Evolutionary conservation across 768 basidiomycete species (phyloP).

Genomic region (Kwoniella sp.): DNA sequence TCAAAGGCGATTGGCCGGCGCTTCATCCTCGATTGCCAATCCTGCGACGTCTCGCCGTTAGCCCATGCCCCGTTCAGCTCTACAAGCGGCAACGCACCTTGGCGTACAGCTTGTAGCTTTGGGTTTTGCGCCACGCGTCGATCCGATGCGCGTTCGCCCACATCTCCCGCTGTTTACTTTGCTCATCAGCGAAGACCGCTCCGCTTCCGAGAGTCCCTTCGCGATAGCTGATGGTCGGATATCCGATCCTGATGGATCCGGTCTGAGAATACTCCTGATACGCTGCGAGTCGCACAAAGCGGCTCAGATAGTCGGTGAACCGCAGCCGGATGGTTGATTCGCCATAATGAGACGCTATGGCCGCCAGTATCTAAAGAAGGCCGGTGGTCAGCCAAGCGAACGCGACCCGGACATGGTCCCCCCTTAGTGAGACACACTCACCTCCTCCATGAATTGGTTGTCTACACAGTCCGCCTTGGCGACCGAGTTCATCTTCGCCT

Average conservation of each 20-base stretch:
- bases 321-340: slow-evolving; percentile 81
- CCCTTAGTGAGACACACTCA: slow-evolving; percentile 52
- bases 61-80: too few relatives aligned
- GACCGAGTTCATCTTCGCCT: slow-evolving; percentile 27
- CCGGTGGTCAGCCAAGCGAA: not conserved
- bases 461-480: slow-evolving; percentile 63
- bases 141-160: slow-evolving; percentile 73
- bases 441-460: slow-evolving; percentile 88
- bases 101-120: slow-evolving; percentile 68
- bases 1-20: slow-evolving; percentile 73
- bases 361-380: slow-evolving; percentile 63
- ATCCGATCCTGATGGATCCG: slow-evolving; percentile 72
- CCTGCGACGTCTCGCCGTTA: slow-evolving; percentile 53
- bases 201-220: slow-evolving; percentile 69
- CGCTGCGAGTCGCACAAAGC: slow-evolving; percentile 84
- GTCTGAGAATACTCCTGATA: slow-evolving; percentile 79
- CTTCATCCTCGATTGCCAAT: slow-evolving; percentile 60
- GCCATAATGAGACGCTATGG: slow-evolving; percentile 87
- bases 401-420: not conserved
- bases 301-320: slow-evolving; percentile 79
- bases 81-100: slow-evolving; percentile 62
- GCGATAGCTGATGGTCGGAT: slow-evolving; percentile 58
- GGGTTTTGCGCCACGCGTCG: slow-evolving; percentile 86
- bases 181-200: slow-evolving; percentile 71
- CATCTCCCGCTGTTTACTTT: slow-evolving; percentile 63